These are phyloP conservation scores for Zhuliangozyma parablackwelliae DNA, from an alignment of 1,139 yeast genomes.

Conservation along the genomic window DNA sequence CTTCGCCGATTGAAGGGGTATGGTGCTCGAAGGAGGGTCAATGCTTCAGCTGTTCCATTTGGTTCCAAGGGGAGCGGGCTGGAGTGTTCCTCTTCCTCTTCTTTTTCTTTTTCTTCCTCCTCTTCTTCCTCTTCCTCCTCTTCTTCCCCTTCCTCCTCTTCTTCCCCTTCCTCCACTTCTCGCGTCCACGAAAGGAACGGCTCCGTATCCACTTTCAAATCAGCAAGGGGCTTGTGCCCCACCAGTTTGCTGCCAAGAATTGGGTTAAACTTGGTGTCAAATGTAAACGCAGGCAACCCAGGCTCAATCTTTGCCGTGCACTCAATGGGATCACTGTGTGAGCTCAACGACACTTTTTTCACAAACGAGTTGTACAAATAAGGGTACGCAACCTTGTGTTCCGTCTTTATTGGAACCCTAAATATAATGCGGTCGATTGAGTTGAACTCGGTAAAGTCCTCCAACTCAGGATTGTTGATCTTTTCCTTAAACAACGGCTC, in stretches of 20 bases:
- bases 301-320: constrained; percentile 44
- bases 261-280: constrained; percentile 54
- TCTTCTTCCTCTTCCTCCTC: constrained; percentile 8
- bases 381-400: constrained; percentile 83
- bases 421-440: constrained; percentile 82
- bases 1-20: constrained; percentile 76
- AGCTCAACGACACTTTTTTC: constrained; percentile 53
- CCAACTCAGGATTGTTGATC: constrained; percentile 53
- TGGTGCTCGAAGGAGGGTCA: constrained; percentile 74
- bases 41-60: constrained; percentile 49
- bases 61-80: constrained; percentile 23
- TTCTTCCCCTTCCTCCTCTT: constrained; percentile 1
- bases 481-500: constrained; percentile 76
- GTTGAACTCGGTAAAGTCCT: constrained; percentile 86
- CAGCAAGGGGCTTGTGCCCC: constrained; percentile 20
- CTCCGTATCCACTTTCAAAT: constrained; percentile 29
- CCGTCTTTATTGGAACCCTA: constrained; percentile 72
- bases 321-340: constrained; percentile 60
- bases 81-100: constrained; percentile 22
- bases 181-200: constrained; percentile 33
- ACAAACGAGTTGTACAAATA: constrained; percentile 79
- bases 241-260: constrained; percentile 32
- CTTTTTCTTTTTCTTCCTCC: constrained; percentile 17
- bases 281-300: constrained; percentile 51
- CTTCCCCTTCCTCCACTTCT: constrained; percentile 9